A percentile compares a stretch with the other conserved stretches of the same genome.
phyloP scores from a whole-genome alignment of 768 basidiomycete species.

The Solioccasus polychromus region DNA sequence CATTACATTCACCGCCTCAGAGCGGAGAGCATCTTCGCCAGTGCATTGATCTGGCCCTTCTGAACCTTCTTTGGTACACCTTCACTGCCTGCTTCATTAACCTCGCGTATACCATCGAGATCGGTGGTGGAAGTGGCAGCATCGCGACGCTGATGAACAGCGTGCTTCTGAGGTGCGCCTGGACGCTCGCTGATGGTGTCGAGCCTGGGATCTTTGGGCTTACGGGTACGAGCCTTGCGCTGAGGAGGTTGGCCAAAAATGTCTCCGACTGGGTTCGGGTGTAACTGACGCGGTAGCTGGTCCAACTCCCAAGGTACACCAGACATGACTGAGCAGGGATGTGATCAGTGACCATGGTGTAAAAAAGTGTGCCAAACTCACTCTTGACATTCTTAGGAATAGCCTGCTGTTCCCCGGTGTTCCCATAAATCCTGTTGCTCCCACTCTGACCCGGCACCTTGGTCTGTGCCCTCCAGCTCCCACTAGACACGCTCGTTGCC shows the following conservation, averaged over 20 bases:
- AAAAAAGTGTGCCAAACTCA: slow-evolving; percentile 39
- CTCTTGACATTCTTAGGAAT: slow-evolving; percentile 78
- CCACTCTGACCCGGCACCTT: slow-evolving; percentile 17
- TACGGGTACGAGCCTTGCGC: slow-evolving; percentile 66
- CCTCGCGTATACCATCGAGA: slow-evolving; percentile 40
- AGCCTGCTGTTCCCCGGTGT: slow-evolving; percentile 26
- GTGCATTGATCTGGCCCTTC: slow-evolving; percentile 84
- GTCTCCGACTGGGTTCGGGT: slow-evolving; percentile 59
- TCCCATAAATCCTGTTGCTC: slow-evolving; percentile 12
- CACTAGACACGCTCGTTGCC: slow-evolving; percentile 74
- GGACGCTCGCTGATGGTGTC: slow-evolving; percentile 79
- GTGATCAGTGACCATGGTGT: background rate
- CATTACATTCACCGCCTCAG: slow-evolving; percentile 54
- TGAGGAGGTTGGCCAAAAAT: slow-evolving; percentile 54
- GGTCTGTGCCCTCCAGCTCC: slow-evolving; percentile 64
- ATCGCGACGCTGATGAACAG: slow-evolving; percentile 50
- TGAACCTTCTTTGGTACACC: slow-evolving; percentile 72
- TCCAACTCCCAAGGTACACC: slow-evolving; percentile 76
- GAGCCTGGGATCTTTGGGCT: slow-evolving; percentile 62
- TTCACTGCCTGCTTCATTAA: slow-evolving; percentile 27
- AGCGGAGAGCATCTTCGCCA: slow-evolving; percentile 90
- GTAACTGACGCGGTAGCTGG: slow-evolving; percentile 64
- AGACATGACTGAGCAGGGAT: slow-evolving; percentile 53
- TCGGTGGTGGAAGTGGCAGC: slow-evolving; percentile 77
- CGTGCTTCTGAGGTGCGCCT: slow-evolving; percentile 38